phyloP scores from a whole-genome alignment of 106 monocot genomes.

The Dendrobium nobile region DNA sequence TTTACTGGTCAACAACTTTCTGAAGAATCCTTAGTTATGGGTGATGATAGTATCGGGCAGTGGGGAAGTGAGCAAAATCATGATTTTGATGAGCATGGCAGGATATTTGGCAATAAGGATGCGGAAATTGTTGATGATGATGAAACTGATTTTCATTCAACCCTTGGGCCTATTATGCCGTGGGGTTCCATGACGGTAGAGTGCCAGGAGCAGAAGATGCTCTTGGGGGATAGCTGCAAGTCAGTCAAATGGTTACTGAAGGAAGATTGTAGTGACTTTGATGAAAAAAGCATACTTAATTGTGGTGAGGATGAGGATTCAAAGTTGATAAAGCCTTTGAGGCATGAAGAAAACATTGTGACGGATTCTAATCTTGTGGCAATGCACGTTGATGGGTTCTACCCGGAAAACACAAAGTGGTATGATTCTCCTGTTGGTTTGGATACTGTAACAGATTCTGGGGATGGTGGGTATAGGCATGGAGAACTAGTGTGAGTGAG shows the following conservation, averaged over 20 bases:
- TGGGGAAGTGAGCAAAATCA: constrained; percentile 49
- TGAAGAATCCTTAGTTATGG: constrained; percentile 38
- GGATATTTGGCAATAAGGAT: constrained; percentile 43
- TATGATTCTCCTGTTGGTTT: constrained; percentile 56
- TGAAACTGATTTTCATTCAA: constrained; percentile 57
- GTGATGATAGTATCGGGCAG: constrained; percentile 41
- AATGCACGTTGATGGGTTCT: constrained; percentile 82
- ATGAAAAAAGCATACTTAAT: constrained; percentile 78
- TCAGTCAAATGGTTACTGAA: constrained; percentile 76
- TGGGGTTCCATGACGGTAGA: constrained; percentile 65
- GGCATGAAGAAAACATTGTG: constrained; percentile 54
- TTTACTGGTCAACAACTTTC: constrained; percentile 24
- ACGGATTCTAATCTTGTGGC: constrained; percentile 55
- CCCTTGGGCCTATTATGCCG: constrained; percentile 47
- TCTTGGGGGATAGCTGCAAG: constrained; percentile 58
- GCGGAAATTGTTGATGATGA: constrained; percentile 73
- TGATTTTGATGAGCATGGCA: constrained; percentile 45
- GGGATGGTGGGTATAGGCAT: constrained; percentile 34
- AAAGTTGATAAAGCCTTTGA: constrained; percentile 71
- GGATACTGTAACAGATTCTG: constrained; percentile 46
- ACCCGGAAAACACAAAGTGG: constrained; percentile 51
- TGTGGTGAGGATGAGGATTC: constrained; percentile 67
- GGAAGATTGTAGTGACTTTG: constrained; percentile 69
- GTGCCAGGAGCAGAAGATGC: constrained; percentile 51
- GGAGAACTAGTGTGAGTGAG: constrained; percentile 27